Percentiles rank a stretch among this genome's conserved stretches.
These are phyloP conservation scores for Hericium rajendrae DNA, from an alignment of 768 basidiomycete genomes.

Conservation along the genomic window DNA sequence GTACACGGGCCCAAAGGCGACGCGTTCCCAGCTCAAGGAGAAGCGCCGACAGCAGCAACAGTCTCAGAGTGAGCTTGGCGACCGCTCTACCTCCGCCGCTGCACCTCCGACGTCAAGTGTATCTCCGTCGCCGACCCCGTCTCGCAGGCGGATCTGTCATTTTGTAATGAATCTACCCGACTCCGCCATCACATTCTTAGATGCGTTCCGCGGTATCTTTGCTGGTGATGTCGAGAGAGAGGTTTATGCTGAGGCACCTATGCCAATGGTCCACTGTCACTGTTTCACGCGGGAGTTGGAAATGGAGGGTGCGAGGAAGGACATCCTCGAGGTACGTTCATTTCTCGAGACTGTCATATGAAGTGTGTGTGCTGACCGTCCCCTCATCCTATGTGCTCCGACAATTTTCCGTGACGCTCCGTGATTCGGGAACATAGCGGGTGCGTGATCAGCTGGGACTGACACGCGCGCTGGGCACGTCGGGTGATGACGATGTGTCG, in stretches of 20 bases:
- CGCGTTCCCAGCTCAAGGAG: conserved; percentile 35
- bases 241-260: conserved; percentile 19
- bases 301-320: conserved; percentile 50
- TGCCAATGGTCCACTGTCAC: conserved; percentile 94
- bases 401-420: neutral
- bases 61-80: neutral
- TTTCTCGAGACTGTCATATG: neutral
- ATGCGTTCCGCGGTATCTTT: conserved; percentile 77
- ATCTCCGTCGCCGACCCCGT: conserved; percentile 12
- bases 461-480: conserved; percentile 32
- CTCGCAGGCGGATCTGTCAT: conserved; percentile 59
- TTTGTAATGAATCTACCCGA: conserved; percentile 99
- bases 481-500: conserved; percentile 34
- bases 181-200: conserved; percentile 81
- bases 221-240: conserved; percentile 32
- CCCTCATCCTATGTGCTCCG: neutral
- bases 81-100: conserved; percentile 2
- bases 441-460: conserved; percentile 42
- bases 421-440: conserved; percentile 36
- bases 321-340: conserved; percentile 68
- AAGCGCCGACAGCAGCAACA: conserved; percentile 22
- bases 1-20: conserved; percentile 27
- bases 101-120: conserved; percentile 2
- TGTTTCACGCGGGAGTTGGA: conserved; percentile 90
- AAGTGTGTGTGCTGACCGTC: neutral